Conservation (phyloP, 2,329 filamentous ascomycete genomes). For the Alternaria postmessia region DNA sequence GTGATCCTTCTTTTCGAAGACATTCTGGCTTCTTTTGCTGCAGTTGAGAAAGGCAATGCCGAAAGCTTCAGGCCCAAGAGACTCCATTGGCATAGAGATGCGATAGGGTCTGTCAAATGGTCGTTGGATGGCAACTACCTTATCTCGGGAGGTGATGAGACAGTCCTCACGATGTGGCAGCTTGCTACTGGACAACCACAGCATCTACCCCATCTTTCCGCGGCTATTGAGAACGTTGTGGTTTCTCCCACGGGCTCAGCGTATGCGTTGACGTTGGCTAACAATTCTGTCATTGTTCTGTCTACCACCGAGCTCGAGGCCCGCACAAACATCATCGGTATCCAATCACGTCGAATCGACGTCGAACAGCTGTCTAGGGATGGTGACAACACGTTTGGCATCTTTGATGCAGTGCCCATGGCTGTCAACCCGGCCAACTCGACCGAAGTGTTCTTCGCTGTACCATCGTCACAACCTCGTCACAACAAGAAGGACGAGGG, state of each 20-base stretch:
- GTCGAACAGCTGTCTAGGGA: slow-evolving; percentile 36
- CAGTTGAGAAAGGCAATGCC: slow-evolving; percentile 50
- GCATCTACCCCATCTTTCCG: slow-evolving; percentile 88
- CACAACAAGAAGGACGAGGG: slow-evolving; percentile 24
- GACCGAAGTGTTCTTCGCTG: slow-evolving; percentile 57
- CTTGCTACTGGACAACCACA: slow-evolving; percentile 84
- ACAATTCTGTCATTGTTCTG: slow-evolving; percentile 90
- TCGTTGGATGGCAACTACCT: slow-evolving; percentile 93
- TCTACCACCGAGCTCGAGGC: slow-evolving; percentile 90
- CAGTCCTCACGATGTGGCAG: slow-evolving; percentile 91
- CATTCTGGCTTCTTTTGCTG: slow-evolving; percentile 65
- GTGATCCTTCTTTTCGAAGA: slow-evolving; percentile 84
- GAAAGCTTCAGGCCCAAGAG: slow-evolving; percentile 65
- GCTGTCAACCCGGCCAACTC: slow-evolving; percentile 52
- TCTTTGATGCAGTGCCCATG: slow-evolving; percentile 46
- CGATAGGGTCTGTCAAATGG: slow-evolving; percentile 87
- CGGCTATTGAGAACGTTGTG: slow-evolving; percentile 82
- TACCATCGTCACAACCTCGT: slow-evolving; percentile 60
- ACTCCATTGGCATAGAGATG: slow-evolving; percentile 89
- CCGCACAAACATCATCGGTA: slow-evolving; percentile 81
- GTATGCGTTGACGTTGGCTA: slow-evolving; percentile 85
- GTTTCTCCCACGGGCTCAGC: slow-evolving; percentile 81
- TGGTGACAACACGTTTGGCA: slow-evolving; percentile 26
- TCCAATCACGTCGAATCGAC: slow-evolving; percentile 65
- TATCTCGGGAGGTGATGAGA: slow-evolving; percentile 90